Percentiles rank a stretch among this genome's conserved stretches.
Evolutionary conservation across 2,329 filamentous ascomycete genomes (phyloP).

Genomic region (Clonostachys rosea): DNA sequence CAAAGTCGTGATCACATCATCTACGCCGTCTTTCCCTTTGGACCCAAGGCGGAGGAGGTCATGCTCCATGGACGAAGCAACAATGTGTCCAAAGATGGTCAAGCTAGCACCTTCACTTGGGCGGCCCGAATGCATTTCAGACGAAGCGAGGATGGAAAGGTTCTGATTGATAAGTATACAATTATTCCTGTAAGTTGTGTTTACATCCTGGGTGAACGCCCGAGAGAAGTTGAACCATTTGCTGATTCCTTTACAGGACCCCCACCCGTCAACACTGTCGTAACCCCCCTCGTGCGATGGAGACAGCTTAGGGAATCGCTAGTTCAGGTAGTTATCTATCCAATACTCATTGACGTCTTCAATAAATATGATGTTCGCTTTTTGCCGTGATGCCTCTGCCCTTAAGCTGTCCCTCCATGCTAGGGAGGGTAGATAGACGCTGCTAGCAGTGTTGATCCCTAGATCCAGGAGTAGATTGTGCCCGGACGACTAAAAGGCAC

Average conservation of each 20-base stretch:
- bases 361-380: no score
- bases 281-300: no score
- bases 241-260: neutral
- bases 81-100: neutral
- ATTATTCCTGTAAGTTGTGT: neutral
- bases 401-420: no score
- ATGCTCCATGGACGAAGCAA: conserved; percentile 1
- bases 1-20: neutral
- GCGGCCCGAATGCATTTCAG: conserved; percentile 1
- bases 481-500: no score
- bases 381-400: no score
- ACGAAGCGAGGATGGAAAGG: neutral
- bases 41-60: conserved; percentile 1
- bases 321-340: no score
- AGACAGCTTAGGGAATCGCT: no score
- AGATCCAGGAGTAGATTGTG: no score
- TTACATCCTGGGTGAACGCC: neutral
- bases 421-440: no score
- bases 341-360: no score
- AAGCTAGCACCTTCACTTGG: neutral
- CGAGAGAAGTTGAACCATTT: neutral
- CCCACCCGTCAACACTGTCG: neutral
- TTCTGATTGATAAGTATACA: neutral
- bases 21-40: conserved; percentile 1
- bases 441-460: no score